Percentiles rank a stretch among this genome's conserved stretches.
phyloP scores from a whole-genome alignment of 2,329 filamentous ascomycete genomes.

The Penicillium olsonii region DNA sequence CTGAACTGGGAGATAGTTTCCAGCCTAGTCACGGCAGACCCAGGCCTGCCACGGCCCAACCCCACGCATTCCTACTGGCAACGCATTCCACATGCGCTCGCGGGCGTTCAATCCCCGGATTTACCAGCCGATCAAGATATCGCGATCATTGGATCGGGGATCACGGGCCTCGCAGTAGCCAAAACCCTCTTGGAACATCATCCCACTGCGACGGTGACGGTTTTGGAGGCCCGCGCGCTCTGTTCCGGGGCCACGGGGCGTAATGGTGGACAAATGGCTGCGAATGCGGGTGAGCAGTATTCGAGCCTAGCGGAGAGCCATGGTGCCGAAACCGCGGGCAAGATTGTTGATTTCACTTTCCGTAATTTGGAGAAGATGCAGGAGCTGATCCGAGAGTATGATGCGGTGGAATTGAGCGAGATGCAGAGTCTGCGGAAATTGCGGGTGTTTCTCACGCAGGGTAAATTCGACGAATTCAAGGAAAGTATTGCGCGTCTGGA shows the following conservation, averaged over 20 bases:
- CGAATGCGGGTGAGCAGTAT: slow-evolving; percentile 31
- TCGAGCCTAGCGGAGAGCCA: slow-evolving; percentile 18
- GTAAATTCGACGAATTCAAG: slow-evolving; percentile 21
- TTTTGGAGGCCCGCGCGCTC: slow-evolving; percentile 38
- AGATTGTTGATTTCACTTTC: slow-evolving; percentile 43
- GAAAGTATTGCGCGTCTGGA: slow-evolving; percentile 24
- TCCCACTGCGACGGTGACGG: slow-evolving; percentile 28
- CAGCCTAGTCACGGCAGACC: slow-evolving; percentile 28
- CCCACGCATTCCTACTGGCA: slow-evolving; percentile 44
- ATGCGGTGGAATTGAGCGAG: slow-evolving; percentile 30
- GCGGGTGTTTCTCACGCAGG: slow-evolving; percentile 26
- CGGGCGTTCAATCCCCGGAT: slow-evolving; percentile 28
- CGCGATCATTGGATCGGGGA: slow-evolving; percentile 40
- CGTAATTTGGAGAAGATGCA: slow-evolving; percentile 40
- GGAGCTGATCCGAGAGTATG: slow-evolving; percentile 36
- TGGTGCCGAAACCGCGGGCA: slow-evolving; percentile 33
- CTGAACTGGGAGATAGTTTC: slow-evolving; percentile 14
- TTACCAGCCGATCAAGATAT: slow-evolving; percentile 30
- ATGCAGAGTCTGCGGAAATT: slow-evolving; percentile 25
- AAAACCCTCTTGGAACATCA: slow-evolving; percentile 32
- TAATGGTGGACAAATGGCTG: slow-evolving; percentile 38
- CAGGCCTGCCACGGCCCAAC: slow-evolving; percentile 37
- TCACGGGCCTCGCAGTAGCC: slow-evolving; percentile 36
- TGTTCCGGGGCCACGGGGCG: slow-evolving; percentile 42
- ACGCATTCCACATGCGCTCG: slow-evolving; percentile 33